Percentiles rank a stretch among this genome's conserved stretches.
phyloP scores from a whole-genome alignment of 257 asterid genomes.

The Nicotiana attenuata region DNA sequence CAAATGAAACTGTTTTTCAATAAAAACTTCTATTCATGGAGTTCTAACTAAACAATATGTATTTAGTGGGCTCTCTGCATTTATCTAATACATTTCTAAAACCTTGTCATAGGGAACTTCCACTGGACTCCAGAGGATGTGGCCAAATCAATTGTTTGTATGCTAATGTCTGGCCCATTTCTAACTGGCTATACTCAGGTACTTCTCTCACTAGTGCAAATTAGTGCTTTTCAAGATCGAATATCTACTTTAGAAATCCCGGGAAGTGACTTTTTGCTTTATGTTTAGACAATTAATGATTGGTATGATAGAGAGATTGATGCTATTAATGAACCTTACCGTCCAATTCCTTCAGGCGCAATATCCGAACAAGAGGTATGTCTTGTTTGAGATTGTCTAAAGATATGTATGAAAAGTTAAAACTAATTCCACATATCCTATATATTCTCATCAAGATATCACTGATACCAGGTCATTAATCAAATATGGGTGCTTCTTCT shows the following conservation, averaged over 20 bases:
- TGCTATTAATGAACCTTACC: constrained; percentile 95
- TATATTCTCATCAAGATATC: constrained; percentile 2
- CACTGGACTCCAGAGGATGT: constrained; percentile 87
- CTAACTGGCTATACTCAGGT: constrained; percentile 98
- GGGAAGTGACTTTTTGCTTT: constrained; percentile 13
- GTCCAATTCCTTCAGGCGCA: constrained; percentile 94
- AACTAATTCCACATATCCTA: not conserved
- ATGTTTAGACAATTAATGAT: constrained; percentile 74
- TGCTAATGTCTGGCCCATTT: constrained; percentile 94
- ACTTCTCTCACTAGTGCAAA: constrained; percentile 6
- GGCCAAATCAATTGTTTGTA: constrained; percentile 80
- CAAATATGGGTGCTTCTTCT: constrained; percentile 96
- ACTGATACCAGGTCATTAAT: constrained; percentile 67
- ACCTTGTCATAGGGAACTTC: constrained; percentile 57
- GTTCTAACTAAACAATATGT: not conserved
- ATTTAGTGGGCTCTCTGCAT: not conserved
- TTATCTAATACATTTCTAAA: not conserved
- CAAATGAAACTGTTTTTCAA: not conserved
- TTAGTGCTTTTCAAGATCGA: constrained; percentile 12
- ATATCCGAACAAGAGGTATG: constrained; percentile 72
- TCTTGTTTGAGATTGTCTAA: constrained; percentile 14
- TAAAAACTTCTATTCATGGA: not conserved
- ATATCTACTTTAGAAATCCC: constrained; percentile 13
- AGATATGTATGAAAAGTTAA: not conserved
- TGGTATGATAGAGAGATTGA: constrained; percentile 97